A percentile compares a stretch with the other conserved stretches of the same genome.
These are phyloP conservation scores for Globisporangium sylvaticum DNA, from an alignment of 352 stramenopile genomes.

Conservation along the genomic window DNA sequence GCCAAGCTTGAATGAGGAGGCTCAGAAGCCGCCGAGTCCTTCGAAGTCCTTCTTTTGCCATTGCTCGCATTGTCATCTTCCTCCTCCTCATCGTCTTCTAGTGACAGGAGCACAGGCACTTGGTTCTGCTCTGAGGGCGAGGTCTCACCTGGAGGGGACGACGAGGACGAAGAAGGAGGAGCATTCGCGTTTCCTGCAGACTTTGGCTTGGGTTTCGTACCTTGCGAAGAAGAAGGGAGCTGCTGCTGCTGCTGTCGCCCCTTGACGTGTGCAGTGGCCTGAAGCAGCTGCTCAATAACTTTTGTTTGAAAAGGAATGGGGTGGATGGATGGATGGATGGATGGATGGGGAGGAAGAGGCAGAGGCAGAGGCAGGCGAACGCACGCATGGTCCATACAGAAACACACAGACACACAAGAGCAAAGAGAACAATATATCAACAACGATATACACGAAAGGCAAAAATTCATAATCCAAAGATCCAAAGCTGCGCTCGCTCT, in stretches of 20 bases:
- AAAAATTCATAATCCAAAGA: conserved; percentile 14
- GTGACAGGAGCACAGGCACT: not conserved
- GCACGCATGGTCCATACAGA: not conserved
- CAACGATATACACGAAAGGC: conserved; percentile 12
- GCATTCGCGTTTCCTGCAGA: not conserved
- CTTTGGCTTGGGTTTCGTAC: not conserved
- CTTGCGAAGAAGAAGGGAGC: conserved; percentile 1
- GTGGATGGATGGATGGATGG: not conserved
- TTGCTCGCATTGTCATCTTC: not conserved
- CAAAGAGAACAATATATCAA: conserved; percentile 15
- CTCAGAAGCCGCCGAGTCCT: not conserved
- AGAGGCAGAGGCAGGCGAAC: not conserved
- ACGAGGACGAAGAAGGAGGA: not conserved
- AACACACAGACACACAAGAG: conserved; percentile 8
- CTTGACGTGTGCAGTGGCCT: conserved; percentile 31
- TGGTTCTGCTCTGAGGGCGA: not conserved
- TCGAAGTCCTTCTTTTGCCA: not conserved
- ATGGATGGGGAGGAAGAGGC: too few relatives aligned
- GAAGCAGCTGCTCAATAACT: conserved; percentile 68
- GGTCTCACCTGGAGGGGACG: not conserved
- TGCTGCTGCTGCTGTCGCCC: not conserved
- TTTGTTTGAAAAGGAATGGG: conserved; percentile 8
- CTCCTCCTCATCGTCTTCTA: not conserved
- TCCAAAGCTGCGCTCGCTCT: not conserved
- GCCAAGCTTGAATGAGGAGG: not conserved